A percentile compares a stretch with the other conserved stretches of the same genome.
phyloP scores from a whole-genome alignment of 2,329 filamentous ascomycete genomes.

The Beauveria australis region DNA sequence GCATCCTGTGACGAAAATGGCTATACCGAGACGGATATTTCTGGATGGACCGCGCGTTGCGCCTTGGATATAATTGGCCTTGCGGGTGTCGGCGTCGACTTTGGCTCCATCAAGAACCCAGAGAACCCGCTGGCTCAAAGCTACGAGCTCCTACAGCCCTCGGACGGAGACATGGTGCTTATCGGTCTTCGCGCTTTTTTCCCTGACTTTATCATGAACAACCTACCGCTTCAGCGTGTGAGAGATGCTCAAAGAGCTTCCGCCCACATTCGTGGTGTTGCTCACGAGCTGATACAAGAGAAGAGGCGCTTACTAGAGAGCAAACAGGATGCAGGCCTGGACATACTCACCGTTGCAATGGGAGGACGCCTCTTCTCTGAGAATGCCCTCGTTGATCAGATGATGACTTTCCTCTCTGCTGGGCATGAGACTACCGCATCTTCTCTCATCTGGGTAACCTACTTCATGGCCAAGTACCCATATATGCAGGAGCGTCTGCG shows the following conservation, averaged over 20 bases:
- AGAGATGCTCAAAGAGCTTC: constrained; percentile 19
- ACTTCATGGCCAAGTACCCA: constrained; percentile 28
- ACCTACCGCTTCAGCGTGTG: constrained; percentile 11
- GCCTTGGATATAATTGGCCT: constrained; percentile 29
- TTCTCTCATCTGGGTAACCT: constrained; percentile 32
- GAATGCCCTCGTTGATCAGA: constrained; percentile 30
- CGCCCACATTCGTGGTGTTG: constrained; percentile 20
- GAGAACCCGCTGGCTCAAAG: constrained; percentile 29
- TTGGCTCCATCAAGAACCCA: constrained; percentile 23
- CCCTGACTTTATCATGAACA: constrained; percentile 9
- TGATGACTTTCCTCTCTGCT: constrained; percentile 33
- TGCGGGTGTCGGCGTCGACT: constrained; percentile 25
- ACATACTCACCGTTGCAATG: constrained; percentile 31
- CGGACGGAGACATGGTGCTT: constrained; percentile 7
- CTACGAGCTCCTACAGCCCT: constrained; percentile 18
- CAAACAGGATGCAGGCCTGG: constrained; percentile 22
- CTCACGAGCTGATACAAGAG: constrained; percentile 25
- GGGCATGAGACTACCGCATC: constrained; percentile 38
- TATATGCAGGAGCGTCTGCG: constrained; percentile 30
- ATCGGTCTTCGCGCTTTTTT: constrained; percentile 12
- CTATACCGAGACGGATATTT: constrained; percentile 14
- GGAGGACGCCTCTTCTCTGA: constrained; percentile 25
- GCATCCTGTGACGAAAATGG: constrained; percentile 5
- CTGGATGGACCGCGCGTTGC: constrained; percentile 17
- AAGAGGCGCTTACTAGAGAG: constrained; percentile 17